These are phyloP conservation scores for Haberlea rhodopensis DNA, from an alignment of 257 asterid species.

Conservation along the genomic window DNA sequence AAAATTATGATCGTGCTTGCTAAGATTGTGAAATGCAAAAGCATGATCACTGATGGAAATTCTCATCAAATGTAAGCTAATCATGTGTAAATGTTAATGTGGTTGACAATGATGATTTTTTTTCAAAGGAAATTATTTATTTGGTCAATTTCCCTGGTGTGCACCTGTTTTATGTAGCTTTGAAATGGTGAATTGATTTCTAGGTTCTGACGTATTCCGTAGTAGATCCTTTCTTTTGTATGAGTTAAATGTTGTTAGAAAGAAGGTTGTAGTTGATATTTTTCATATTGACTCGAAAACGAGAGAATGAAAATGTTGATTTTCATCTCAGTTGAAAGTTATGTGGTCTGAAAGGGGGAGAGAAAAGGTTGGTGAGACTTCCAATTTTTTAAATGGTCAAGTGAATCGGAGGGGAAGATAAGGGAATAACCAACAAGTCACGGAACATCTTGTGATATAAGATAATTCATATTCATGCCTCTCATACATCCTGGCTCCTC, in stretches of 20 bases:
- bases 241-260: background rate
- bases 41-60: too few relatives aligned
- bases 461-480: background rate
- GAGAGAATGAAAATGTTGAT: too few relatives aligned
- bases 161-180: too few relatives aligned
- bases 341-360: background rate
- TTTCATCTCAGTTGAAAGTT: too few relatives aligned
- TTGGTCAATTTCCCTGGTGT: background rate
- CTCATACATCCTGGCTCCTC: background rate
- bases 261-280: background rate
- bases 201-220: too few relatives aligned
- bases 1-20: background rate
- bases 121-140: background rate
- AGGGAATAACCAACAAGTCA: background rate
- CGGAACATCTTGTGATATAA: background rate
- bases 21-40: background rate
- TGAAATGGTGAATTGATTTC: background rate
- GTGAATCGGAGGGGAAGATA: background rate
- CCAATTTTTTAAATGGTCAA: background rate
- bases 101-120: background rate
- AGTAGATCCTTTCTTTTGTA: too few relatives aligned
- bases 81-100: background rate
- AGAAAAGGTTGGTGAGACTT: background rate
- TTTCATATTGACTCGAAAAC: background rate
- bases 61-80: too few relatives aligned